Evolutionary conservation across 179 eudicot species (phyloP).

Genomic region (Beta lomatogona): DNA sequence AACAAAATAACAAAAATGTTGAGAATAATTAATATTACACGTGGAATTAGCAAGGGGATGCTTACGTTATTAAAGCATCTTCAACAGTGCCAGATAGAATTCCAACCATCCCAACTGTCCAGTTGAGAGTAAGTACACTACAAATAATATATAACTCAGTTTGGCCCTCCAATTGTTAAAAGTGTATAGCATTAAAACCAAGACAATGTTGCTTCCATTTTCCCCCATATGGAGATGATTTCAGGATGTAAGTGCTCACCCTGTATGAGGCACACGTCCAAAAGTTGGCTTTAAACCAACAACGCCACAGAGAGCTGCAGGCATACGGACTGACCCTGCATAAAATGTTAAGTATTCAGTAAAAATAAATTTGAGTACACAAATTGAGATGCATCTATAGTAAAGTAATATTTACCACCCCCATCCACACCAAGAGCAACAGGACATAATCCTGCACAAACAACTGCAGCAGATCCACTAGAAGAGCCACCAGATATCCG

Average conservation of each 20-base stretch:
- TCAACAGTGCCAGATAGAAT: conserved; percentile 85
- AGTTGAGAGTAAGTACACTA: conserved; percentile 93
- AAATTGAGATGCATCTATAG: background rate
- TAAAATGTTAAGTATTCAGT: conserved; percentile 2
- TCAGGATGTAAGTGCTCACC: conserved; percentile 45
- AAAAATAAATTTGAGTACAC: background rate
- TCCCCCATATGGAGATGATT: background rate
- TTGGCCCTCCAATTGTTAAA: background rate
- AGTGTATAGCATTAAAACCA: background rate
- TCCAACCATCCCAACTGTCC: conserved; percentile 98
- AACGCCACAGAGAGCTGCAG: conserved; percentile 97
- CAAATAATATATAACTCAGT: background rate
- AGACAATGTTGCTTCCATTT: background rate
- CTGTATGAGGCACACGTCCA: conserved; percentile 78
- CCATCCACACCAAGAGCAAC: conserved; percentile 98
- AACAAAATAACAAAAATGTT: conserved; percentile 6
- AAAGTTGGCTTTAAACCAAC: conserved; percentile 95
- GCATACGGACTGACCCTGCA: conserved; percentile 90
- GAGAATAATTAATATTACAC: background rate
- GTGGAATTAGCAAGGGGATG: background rate
- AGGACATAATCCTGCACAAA: conserved; percentile 93
- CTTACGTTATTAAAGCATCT: conserved; percentile 82
- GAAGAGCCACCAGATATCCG: conserved; percentile 93
- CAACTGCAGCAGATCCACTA: conserved; percentile 98
- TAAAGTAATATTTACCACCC: conserved; percentile 60